Base-by-base conservation (phyloP, 768 basidiomycete species). In the Tricholoma furcatifolium region DNA sequence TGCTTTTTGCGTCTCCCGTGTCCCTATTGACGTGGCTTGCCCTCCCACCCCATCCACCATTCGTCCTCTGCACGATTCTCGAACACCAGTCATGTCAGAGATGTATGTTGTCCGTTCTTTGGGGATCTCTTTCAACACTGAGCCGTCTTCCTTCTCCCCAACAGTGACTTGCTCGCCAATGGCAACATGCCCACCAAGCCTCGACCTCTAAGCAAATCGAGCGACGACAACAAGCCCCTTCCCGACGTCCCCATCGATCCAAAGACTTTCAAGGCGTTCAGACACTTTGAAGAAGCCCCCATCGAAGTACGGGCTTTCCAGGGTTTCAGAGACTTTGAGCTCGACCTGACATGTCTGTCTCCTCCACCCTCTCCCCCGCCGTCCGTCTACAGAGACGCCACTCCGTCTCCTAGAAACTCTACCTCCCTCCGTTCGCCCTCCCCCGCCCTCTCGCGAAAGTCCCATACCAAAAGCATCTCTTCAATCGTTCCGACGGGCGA, bases 341-440 rank as follows among this genome's bases (percentile, higher is more conserved):
- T 80, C 24, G 79, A 80, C 61, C 62, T 78, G 36, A 67, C 73
- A 3, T 75, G 73, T 41, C 70, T 80, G 12, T 77, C 78, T 0
- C 58, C 69, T 0, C 70, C 74, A 2, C 51, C 73, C 1, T 78
- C 78, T 0, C 78, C 77, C 4, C 63, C 65, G 3, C 57, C 68
- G 2, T 73, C 74, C 0, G 63, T 71, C 0, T 66, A 71, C 6
- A 62, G 63, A n/a, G 57, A 67, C 14, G 67, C 66, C 1, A 62
- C 67, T 6, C 67, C 69, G 2, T 54, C 71, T 1, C 64, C 68
- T 3, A 63, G 74, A 2, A 55, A 56, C n/a, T 71, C 71, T 2
- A 64, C 70, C 8, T 70, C 74, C 3, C 64, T 70, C 23, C 74
- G 73, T 2, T 71, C 73, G 14, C 57, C 66, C 9, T 68, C 71